Percentiles rank a stretch among this genome's conserved stretches.
Conservation (phyloP, 805 yeast species). For the Teunomyces atbi region DNA sequence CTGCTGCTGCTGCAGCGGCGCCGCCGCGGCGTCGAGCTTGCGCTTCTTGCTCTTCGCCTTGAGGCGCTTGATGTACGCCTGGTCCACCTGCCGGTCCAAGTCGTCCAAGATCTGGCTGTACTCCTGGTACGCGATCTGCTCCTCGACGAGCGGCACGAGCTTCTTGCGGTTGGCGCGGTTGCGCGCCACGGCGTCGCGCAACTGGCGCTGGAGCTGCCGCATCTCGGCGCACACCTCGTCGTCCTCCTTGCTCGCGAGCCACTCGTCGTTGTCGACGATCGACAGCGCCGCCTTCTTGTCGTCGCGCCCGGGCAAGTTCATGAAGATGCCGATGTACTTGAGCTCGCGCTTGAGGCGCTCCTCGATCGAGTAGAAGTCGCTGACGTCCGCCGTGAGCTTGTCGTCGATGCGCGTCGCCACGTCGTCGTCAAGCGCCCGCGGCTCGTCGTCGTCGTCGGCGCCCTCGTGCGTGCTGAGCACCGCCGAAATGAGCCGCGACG, state of each 20-base stretch:
- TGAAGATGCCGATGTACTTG: slow-evolving; percentile 84
- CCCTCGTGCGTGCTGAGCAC: slow-evolving; percentile 48
- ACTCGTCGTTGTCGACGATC: slow-evolving; percentile 57
- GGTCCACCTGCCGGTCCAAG: slow-evolving; percentile 94
- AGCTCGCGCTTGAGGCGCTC: slow-evolving; percentile 85
- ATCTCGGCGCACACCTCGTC: slow-evolving; percentile 90
- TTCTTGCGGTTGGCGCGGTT: slow-evolving; percentile 68
- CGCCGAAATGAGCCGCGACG: slow-evolving; percentile 81
- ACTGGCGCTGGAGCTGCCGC: slow-evolving; percentile 65
- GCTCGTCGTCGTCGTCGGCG: slow-evolving; percentile 16
- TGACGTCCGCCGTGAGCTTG: slow-evolving; percentile 43
- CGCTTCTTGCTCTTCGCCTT: slow-evolving; percentile 69
- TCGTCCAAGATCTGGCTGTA: slow-evolving; percentile 87
- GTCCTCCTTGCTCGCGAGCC: slow-evolving; percentile 83
- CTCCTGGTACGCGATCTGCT: slow-evolving; percentile 93
- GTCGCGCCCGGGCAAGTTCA: slow-evolving; percentile 49
- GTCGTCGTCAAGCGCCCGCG: slow-evolving; percentile 24
- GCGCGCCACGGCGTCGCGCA: slow-evolving; percentile 56
- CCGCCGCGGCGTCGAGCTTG: slow-evolving; percentile 46
- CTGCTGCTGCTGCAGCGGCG: slow-evolving; percentile 74
- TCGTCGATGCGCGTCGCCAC: slow-evolving; percentile 38
- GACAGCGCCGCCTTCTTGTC: too few species aligned
- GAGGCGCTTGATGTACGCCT: slow-evolving; percentile 79
- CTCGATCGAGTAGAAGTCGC: slow-evolving; percentile 80
- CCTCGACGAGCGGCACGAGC: slow-evolving; percentile 72